Conservation (phyloP, 305 asterid genomes). For the Fraxinus angustifolia region DNA sequence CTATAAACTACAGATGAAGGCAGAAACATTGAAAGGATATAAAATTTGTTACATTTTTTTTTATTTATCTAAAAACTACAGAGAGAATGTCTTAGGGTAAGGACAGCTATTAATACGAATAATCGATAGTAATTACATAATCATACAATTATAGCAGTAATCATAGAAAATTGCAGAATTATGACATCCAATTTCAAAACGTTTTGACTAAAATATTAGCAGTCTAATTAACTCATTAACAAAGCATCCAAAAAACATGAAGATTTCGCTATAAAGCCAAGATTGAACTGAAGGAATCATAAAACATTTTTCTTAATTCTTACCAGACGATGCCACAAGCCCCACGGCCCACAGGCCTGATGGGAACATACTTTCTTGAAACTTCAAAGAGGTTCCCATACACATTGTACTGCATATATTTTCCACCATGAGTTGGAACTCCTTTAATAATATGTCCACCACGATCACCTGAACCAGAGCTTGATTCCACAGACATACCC, state of each 20-base stretch:
- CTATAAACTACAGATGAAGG: background rate
- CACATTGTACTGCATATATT: slow-evolving; percentile 69
- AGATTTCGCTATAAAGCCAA: background rate
- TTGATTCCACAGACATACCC: slow-evolving; percentile 52
- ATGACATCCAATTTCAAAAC: background rate
- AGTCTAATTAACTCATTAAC: background rate
- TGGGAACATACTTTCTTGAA: slow-evolving; percentile 61
- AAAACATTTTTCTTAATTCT: background rate
- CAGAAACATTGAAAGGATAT: background rate
- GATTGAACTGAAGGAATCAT: background rate
- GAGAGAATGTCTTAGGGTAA: background rate
- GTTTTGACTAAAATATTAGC: background rate
- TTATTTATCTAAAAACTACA: background rate
- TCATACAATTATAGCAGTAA: background rate
- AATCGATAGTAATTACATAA: background rate
- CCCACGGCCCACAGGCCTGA: slow-evolving; percentile 74
- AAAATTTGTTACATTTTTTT: background rate
- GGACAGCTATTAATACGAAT: background rate
- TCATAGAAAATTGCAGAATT: background rate
- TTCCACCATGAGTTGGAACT: slow-evolving; percentile 63
- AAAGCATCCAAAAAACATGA: slow-evolving; percentile 1
- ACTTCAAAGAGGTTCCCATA: slow-evolving; percentile 73
- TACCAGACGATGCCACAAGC: slow-evolving; percentile 76
- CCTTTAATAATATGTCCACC: slow-evolving; percentile 58
- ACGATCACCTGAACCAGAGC: slow-evolving; percentile 61